These are phyloP conservation scores for Parachaetomium inaequale DNA, from an alignment of 495 filamentous ascomycete genomes.

Conservation along the genomic window DNA sequence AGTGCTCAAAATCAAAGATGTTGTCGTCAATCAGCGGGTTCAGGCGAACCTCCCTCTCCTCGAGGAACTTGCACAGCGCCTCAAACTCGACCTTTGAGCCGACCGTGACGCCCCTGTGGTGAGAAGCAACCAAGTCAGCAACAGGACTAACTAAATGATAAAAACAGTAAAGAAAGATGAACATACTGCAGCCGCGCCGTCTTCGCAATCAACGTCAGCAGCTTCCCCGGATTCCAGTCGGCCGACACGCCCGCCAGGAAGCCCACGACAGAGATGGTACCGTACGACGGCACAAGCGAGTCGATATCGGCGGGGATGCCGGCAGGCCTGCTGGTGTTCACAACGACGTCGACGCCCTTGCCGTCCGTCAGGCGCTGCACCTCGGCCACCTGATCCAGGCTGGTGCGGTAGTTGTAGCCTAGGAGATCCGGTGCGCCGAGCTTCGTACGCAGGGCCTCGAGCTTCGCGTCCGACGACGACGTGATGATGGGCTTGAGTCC, in stretches of 20 bases:
- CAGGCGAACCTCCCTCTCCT: not conserved
- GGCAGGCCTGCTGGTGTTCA: conserved; percentile 24
- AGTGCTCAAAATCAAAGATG: not conserved
- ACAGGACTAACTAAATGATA: not conserved
- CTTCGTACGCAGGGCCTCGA: conserved; percentile 7
- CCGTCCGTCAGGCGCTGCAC: conserved; percentile 30
- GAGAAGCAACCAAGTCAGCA: not conserved
- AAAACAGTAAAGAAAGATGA: not conserved
- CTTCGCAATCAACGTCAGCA: not conserved
- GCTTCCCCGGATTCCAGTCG: not conserved
- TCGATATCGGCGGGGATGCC: conserved; percentile 21
- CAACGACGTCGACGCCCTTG: conserved; percentile 33
- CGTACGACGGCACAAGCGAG: not conserved
- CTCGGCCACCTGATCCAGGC: conserved; percentile 22
- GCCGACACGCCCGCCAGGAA: not conserved
- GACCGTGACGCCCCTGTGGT: not conserved
- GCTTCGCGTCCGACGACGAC: conserved; percentile 37
- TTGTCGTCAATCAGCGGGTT: not conserved
- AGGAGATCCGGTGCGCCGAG: not conserved
- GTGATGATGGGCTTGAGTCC: conserved; percentile 38
- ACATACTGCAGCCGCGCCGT: not conserved
- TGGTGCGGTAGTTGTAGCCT: conserved; percentile 31
- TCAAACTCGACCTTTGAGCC: not conserved
- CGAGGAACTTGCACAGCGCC: not conserved
- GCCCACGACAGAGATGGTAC: not conserved